Evolutionary conservation across 164 flowering plant species (phyloP), one percentile per base, ranked within the genome.

Genomic region (Nelumbo lutea): DNA sequence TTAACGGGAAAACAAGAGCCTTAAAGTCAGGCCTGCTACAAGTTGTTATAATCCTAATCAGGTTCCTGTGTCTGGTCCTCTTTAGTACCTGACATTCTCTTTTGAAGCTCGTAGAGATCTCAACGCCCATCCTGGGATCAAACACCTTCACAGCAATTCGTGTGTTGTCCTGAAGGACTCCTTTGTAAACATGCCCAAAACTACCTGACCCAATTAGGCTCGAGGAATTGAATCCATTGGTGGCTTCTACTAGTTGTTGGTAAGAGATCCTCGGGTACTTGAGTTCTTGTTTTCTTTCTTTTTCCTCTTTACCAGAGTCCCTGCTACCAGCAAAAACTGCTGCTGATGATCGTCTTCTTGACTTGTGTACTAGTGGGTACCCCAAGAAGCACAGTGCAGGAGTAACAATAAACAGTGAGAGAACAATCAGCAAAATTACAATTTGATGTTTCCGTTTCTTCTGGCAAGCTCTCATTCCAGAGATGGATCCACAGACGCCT

Each of bases 31-130:
- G 83, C 42, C 71, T 55, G 61, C 83, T 82, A 43, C 87, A 83
- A 0, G 83, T 79, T n/a, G 84, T 83, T 61, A 83, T 73, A 46
- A 83, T 76, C 53, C 87, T 63, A n/a, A 84, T 84, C 60, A 84
- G 76, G 71, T 84, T 84, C 61, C 87, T 70, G 66, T 84, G 87
- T 27, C 87, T 75, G n/a, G 77, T 78, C 64, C 82, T 75, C 78
- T 72, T 84, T 52, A 82, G 40, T 38, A 82, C 85, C 69, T 82
- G 80, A 72, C 87, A 84, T 77, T 84, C 87, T 72, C 84, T 73
- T 70, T 68, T 77, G 56, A 84, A 84, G 68, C 82, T 80, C 9
- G 82, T 78, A 5, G 80, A 80, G 47, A 82, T 78, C 0, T 79
- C 78, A 39, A 75, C 65, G 64, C 80, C 80, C 46, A 78, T 14